These are phyloP conservation scores for Nicotiana noctiflora DNA, from an alignment of 257 asterid genomes.

Conservation along the genomic window DNA sequence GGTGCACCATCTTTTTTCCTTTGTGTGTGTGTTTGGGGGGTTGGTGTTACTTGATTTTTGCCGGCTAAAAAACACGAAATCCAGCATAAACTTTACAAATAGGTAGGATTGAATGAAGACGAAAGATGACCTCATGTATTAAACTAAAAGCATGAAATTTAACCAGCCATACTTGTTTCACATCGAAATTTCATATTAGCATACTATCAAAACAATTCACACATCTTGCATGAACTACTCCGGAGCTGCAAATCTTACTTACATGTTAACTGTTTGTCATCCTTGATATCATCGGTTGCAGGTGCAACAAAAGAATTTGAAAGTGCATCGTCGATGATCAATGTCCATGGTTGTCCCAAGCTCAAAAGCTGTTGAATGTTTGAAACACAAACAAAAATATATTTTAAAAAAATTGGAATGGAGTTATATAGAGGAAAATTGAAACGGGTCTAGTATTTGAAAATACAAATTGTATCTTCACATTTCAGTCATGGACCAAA, in stretches of 20 bases:
- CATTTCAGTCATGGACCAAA: not conserved
- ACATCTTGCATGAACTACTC: not conserved
- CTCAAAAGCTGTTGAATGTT: constrained; percentile 45
- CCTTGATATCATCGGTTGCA: constrained; percentile 58
- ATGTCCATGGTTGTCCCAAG: constrained; percentile 82
- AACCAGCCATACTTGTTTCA: not conserved
- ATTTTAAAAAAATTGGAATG: not conserved
- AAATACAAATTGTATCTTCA: not conserved
- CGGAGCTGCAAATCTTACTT: constrained; percentile 21
- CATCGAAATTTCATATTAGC: not conserved
- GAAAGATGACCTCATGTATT: not conserved
- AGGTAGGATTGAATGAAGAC: not conserved
- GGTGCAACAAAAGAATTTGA: constrained; percentile 91
- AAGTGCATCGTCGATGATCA: constrained; percentile 81
- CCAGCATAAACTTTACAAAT: not conserved
- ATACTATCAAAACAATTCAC: not conserved
- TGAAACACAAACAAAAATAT: not conserved
- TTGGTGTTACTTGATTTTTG: too few relatives aligned
- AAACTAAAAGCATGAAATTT: not conserved
- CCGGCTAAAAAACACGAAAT: not conserved
- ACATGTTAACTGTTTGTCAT: constrained; percentile 69
- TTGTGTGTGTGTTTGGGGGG: too few relatives aligned
- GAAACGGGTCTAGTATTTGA: not conserved
- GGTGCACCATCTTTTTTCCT: not conserved
- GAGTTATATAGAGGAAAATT: not conserved